Percentiles rank a stretch among this genome's conserved stretches.
Conservation (phyloP, 2,329 filamentous ascomycete species). For the Colletotrichum tropicale region DNA sequence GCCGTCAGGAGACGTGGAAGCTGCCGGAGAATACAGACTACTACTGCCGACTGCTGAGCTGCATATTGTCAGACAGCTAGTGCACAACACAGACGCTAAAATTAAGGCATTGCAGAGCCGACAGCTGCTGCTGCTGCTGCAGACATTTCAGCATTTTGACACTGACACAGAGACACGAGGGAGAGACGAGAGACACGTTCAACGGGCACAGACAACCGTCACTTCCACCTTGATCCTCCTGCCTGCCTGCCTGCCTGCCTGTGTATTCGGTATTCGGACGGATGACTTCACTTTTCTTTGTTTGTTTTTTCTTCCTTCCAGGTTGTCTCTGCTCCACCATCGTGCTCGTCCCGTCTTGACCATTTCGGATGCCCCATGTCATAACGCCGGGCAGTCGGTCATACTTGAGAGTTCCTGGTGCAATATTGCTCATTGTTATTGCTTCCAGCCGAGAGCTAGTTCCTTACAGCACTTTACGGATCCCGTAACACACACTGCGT, state of each 20-base stretch:
- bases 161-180: neutral
- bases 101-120: neutral
- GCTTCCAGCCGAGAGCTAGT: neutral
- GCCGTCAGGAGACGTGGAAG: neutral
- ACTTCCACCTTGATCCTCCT: neutral
- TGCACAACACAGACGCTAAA: neutral
- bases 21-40: neutral
- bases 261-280: neutral
- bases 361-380: neutral
- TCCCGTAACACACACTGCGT: neutral
- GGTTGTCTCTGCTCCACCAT: neutral
- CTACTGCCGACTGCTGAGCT: neutral
- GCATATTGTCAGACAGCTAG: neutral
- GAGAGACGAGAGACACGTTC: neutral
- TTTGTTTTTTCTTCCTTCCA: neutral
- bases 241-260: neutral
- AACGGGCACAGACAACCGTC: neutral
- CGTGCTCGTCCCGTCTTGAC: neutral
- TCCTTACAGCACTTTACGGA: neutral
- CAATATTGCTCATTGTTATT: neutral
- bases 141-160: neutral
- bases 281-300: neutral
- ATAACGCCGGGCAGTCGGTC: neutral
- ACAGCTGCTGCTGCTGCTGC: neutral
- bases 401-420: neutral